Base-by-base conservation (phyloP, 1,139 yeast species). In the Nakaseomyces kungkrabaensis region DNA sequence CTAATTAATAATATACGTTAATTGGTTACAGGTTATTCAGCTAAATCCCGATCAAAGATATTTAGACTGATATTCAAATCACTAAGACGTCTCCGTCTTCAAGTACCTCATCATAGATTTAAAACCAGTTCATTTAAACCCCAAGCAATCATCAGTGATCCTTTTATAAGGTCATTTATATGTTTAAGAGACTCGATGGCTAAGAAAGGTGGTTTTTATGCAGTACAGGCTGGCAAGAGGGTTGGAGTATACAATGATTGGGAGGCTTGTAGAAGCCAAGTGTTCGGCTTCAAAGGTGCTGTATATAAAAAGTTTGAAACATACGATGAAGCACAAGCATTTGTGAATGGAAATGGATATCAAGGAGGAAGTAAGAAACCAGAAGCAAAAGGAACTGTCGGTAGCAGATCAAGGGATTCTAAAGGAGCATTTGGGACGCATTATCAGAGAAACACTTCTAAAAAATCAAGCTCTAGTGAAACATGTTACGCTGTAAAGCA, bases 181-280 rank as follows among this genome's bases (percentile, higher is more conserved):
- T 36, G 13, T 17, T 17, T 36, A 25, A 36, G 38, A 17, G 25
- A 17, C 6, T 17, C 38, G 17, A 55, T 54, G 58, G 57, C 53
- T 3, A 53, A 54, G 24, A 57, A 57, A 46, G 53, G 52, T 5
- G 52, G 52, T 4, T 73, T 58, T 58, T 83, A 83, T 57, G 89
- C 88, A 0, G 89, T 84, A 1, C 78, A 75, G 5, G 71, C 66
- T 10, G 90, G 90, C 8, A 66, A 74, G 13, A 55, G 56, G 0
- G 58, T 68, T 0, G 92, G 90, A 1, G 69, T 83, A 1, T 83
- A 66, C 59, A 54, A 49, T 13, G 62, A 62, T 42, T 84, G 92
- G 92, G 60, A 65, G 4, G 71, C 68, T 3, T 76, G 82, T 52
- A 66, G 71, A 51, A 51, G 51, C 0, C 75, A 76, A 49, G 81